These are phyloP conservation scores for Gynostemma pentaphyllum DNA, from an alignment of 306 rosid genomes.

Conservation along the genomic window DNA sequence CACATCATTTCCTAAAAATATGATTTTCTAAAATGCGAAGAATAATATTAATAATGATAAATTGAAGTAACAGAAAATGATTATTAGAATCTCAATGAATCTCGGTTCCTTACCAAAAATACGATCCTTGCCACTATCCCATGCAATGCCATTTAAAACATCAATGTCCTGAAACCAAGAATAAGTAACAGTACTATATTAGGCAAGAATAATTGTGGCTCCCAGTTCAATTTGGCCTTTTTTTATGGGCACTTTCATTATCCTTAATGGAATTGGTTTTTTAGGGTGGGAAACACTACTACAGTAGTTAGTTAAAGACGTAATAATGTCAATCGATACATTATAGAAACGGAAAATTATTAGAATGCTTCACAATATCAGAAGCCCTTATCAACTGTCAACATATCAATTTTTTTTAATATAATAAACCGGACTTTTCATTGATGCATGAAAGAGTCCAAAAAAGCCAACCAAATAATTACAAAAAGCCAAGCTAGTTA, in stretches of 20 bases:
- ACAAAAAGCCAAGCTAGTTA: too few species aligned
- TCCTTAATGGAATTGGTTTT: too few species aligned
- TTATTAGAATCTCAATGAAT: background rate
- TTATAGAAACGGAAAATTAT: background rate
- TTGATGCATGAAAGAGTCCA: too few species aligned
- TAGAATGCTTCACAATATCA: background rate
- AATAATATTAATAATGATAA: background rate
- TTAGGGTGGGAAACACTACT: too few species aligned
- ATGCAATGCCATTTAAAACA: conserved; percentile 90
- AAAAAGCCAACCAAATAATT: too few species aligned
- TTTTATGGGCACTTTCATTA: too few species aligned
- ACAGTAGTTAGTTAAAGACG: background rate
- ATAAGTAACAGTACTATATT: background rate
- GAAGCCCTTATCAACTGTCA: background rate
- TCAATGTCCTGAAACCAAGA: conserved; percentile 27
- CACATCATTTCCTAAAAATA: background rate
- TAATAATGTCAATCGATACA: conserved; percentile 1
- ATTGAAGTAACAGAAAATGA: background rate
- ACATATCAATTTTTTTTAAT: too few species aligned
- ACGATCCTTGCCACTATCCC: conserved; percentile 50
- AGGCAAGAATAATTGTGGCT: too few species aligned
- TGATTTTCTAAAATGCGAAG: background rate
- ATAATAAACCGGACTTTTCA: too few species aligned
- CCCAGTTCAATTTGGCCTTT: too few species aligned
- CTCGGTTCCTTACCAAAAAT: conserved; percentile 48